Conservation (phyloP, 371 early-diverging fungal genomes). For the Rhizopus microsporus region DNA sequence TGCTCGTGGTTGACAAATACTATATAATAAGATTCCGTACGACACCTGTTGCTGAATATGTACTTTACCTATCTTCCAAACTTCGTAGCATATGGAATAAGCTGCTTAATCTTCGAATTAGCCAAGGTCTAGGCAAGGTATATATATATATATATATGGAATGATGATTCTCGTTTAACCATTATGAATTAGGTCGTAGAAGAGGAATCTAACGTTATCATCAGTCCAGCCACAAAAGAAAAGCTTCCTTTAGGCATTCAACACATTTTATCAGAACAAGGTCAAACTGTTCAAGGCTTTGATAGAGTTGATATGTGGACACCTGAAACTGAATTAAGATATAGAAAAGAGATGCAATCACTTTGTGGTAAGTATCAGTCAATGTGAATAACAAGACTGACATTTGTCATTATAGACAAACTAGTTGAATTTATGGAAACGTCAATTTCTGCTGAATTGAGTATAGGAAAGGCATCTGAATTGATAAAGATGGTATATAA, state of each 20-base stretch:
- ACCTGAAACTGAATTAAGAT: constrained; percentile 32
- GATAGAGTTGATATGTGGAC: constrained; percentile 36
- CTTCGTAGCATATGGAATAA: constrained; percentile 35
- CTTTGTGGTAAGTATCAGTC: constrained; percentile 26
- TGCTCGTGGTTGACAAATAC: constrained; percentile 62
- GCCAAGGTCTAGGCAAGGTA: constrained; percentile 35
- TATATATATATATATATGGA: neutral
- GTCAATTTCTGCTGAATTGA: constrained; percentile 44
- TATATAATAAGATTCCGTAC: constrained; percentile 54
- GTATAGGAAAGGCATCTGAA: constrained; percentile 44
- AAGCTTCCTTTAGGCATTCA: constrained; percentile 32
- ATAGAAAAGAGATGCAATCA: constrained; percentile 25
- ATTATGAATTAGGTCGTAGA: constrained; percentile 10
- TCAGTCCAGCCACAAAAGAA: constrained; percentile 21
- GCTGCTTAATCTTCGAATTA: constrained; percentile 34
- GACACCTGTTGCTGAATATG: constrained; percentile 40
- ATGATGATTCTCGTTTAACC: neutral
- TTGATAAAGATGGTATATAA: constrained; percentile 44
- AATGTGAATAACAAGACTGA: neutral
- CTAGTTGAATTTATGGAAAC: constrained; percentile 41
- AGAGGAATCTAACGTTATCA: constrained; percentile 11
- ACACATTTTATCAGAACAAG: constrained; percentile 33
- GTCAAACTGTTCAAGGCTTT: neutral
- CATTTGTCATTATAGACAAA: constrained; percentile 7
- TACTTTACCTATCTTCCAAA: constrained; percentile 29